These are phyloP conservation scores for Barnettozyma siamensis DNA, from an alignment of 805 yeast genomes.

Conservation along the genomic window DNA sequence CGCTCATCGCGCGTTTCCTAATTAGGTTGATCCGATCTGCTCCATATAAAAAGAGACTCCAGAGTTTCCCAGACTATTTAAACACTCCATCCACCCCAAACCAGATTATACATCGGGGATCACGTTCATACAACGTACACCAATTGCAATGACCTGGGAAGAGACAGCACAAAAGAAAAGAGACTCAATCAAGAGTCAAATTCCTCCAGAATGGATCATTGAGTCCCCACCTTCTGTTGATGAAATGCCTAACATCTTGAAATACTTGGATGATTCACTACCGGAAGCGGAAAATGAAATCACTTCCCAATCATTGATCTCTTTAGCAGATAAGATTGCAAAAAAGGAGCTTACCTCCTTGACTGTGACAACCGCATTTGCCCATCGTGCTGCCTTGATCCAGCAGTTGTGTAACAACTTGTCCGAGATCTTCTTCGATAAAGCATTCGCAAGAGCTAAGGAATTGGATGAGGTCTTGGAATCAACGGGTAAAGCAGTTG, in stretches of 20 bases:
- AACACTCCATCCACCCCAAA: no score
- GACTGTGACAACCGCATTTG: conserved; percentile 7
- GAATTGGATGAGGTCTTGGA: conserved; percentile 47
- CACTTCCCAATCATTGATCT: conserved; percentile 9
- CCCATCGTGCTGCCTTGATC: conserved; percentile 47
- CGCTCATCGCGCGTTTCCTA: no score
- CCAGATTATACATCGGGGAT: no score
- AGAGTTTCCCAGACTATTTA: no score
- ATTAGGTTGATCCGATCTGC: no score
- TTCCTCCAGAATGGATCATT: conserved; percentile 20
- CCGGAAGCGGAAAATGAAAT: conserved; percentile 15
- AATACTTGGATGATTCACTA: conserved; percentile 11
- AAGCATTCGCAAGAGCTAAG: conserved; percentile 50
- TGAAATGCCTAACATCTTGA: conserved; percentile 12
- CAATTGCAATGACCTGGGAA: conserved; percentile 13
- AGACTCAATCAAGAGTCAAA: conserved; percentile 4
- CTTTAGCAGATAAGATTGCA: conserved; percentile 7
- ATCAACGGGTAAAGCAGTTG: conserved; percentile 44
- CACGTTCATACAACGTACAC: no score
- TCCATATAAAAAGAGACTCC: no score
- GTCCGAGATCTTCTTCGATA: conserved; percentile 56
- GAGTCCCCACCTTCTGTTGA: conserved; percentile 11
- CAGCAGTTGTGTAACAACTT: conserved; percentile 57
- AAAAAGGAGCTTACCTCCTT: conserved; percentile 27
- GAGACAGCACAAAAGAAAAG: conserved; percentile 13